Evolutionary conservation across 2,329 filamentous ascomycete genomes (phyloP).

Genomic region (Colletotrichum sojae): DNA sequence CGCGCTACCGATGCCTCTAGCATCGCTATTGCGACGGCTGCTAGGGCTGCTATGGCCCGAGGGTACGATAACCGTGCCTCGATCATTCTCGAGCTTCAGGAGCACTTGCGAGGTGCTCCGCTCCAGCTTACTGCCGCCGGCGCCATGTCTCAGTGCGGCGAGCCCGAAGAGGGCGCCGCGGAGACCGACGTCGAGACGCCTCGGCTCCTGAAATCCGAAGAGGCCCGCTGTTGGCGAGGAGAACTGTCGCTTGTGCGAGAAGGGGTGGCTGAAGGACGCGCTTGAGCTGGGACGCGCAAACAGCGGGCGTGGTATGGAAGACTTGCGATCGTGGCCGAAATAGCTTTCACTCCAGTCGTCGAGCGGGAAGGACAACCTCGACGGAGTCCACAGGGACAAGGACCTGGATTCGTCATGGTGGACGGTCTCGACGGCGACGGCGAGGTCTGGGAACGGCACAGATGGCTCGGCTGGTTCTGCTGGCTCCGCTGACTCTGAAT

Average conservation of each 20-base stretch:
- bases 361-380: conserved; percentile 23
- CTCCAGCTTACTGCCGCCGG: background rate
- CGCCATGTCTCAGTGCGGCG: conserved; percentile 11
- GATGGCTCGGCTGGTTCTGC: conserved; percentile 20
- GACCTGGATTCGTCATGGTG: conserved; percentile 29
- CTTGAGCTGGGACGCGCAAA: conserved; percentile 22
- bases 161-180: conserved; percentile 36
- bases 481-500: conserved; percentile 34
- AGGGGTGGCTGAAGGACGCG: conserved; percentile 1
- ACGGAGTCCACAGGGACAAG: conserved; percentile 26
- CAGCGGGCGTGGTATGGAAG: conserved; percentile 31
- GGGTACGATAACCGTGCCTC: conserved; percentile 30
- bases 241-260: conserved; percentile 40
- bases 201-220: conserved; percentile 42
- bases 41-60: conserved; percentile 13
- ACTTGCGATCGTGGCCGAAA: conserved; percentile 17
- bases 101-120: conserved; percentile 29
- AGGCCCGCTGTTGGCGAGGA: conserved; percentile 43
- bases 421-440: conserved; percentile 2
- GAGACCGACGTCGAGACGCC: conserved; percentile 30
- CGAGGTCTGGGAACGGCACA: conserved; percentile 24
- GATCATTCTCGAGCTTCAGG: conserved; percentile 29
- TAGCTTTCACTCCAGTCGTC: conserved; percentile 34
- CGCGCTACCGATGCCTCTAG: conserved; percentile 27
- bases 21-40: conserved; percentile 28